These are phyloP conservation scores for Vaccinium macrocarpon DNA, from an alignment of 148 eudicot genomes.

Conservation along the genomic window DNA sequence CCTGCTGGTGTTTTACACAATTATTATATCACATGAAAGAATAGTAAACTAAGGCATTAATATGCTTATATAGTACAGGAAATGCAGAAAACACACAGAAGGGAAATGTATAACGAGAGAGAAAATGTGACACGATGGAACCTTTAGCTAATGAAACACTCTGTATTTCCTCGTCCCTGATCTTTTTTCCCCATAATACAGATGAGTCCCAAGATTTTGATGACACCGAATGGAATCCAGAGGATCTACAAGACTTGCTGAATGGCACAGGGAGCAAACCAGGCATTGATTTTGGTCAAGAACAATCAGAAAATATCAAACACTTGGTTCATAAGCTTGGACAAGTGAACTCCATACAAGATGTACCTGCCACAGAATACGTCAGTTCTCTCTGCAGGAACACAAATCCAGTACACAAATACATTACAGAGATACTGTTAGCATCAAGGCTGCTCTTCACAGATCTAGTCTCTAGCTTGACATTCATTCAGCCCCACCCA, in stretches of 20 bases:
- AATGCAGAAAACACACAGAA: background rate
- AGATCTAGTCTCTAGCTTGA: conserved; percentile 29
- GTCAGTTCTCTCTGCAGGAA: conserved; percentile 23
- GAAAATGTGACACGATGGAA: background rate
- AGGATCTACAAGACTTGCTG: conserved; percentile 24
- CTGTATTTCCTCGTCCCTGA: background rate
- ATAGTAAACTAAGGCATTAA: background rate
- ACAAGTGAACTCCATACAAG: conserved; percentile 28
- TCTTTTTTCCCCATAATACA: conserved; percentile 29
- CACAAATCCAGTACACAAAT: conserved; percentile 37
- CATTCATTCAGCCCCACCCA: conserved; percentile 28
- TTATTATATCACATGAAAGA: background rate
- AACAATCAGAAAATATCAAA: conserved; percentile 30
- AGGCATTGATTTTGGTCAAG: conserved; percentile 18
- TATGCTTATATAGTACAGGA: background rate
- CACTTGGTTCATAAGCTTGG: conserved; percentile 34
- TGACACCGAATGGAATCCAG: conserved; percentile 37
- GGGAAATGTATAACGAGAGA: background rate
- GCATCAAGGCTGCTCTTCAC: conserved; percentile 50
- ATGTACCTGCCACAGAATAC: conserved; percentile 23
- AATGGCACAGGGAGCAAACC: conserved; percentile 26
- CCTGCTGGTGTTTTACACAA: background rate
- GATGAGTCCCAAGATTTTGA: conserved; percentile 34
- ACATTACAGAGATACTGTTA: conserved; percentile 49
- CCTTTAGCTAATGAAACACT: conserved; percentile 6